A percentile compares a stretch with the other conserved stretches of the same genome.
Conservation (phyloP, 2,329 filamentous ascomycete genomes). For the Harringtonia aguacate region DNA sequence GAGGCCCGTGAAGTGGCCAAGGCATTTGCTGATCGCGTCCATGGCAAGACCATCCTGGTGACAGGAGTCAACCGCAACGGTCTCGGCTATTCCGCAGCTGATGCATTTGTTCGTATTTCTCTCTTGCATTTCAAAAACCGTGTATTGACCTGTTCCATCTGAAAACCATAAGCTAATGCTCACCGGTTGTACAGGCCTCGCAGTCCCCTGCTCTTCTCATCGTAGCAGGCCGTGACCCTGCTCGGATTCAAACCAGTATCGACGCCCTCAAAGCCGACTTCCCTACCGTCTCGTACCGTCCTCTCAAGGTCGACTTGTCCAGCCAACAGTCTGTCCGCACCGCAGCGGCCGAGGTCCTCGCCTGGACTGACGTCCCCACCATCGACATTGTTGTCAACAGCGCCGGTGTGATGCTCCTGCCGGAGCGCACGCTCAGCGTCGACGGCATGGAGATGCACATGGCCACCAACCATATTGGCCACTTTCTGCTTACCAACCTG, state of each 20-base stretch:
- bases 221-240: constrained; percentile 7
- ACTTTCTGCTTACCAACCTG: constrained; percentile 37
- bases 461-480: constrained; percentile 37
- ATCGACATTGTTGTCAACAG: constrained; percentile 29
- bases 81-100: constrained; percentile 17
- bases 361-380: constrained; percentile 18
- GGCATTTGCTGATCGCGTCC: too few species aligned
- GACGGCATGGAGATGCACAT: constrained; percentile 33
- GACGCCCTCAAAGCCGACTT: constrained; percentile 14
- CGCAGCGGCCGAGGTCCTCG: constrained; percentile 21
- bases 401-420: constrained; percentile 25
- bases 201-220: constrained; percentile 4
- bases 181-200: background rate
- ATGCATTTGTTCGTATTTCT: constrained; percentile 20
- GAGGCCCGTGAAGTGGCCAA: too few species aligned
- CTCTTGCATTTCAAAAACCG: too few species aligned
- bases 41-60: constrained; percentile 24
- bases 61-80: constrained; percentile 24
- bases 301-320: constrained; percentile 25
- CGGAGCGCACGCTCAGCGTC: constrained; percentile 22
- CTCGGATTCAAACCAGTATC: constrained; percentile 18
- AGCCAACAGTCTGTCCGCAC: constrained; percentile 23
- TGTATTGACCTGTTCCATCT: background rate
- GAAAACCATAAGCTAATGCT: background rate
- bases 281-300: constrained; percentile 17